Evolutionary conservation across 2,329 filamentous ascomycete species (phyloP).

Genomic region (Epichloe amarillans): DNA sequence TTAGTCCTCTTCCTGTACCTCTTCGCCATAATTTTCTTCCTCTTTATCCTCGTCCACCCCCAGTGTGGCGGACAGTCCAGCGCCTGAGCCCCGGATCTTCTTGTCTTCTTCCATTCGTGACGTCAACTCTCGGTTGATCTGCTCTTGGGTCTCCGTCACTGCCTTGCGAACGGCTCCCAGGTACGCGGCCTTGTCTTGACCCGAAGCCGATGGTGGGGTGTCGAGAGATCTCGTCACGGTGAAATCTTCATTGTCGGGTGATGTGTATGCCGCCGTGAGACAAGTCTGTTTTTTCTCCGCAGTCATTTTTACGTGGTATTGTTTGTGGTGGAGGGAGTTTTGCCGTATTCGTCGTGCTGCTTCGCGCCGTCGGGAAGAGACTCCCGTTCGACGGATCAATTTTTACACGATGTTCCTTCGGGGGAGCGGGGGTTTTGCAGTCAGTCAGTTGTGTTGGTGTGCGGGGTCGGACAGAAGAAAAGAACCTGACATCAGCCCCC

Average conservation of each 20-base stretch:
- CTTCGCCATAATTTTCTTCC: constrained; percentile 78
- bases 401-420: no score
- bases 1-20: constrained; percentile 54
- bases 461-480: background rate
- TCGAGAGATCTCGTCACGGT: constrained; percentile 23
- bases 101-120: constrained; percentile 63
- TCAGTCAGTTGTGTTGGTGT: background rate
- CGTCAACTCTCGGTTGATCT: constrained; percentile 60
- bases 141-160: constrained; percentile 45
- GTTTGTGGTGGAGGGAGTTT: background rate
- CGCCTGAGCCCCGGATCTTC: constrained; percentile 28
- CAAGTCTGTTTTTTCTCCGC: background rate
- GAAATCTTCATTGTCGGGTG: constrained; percentile 36
- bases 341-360: background rate
- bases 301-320: background rate
- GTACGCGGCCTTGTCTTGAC: constrained; percentile 42
- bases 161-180: constrained; percentile 45
- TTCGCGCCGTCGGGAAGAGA: no score
- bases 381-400: no score
- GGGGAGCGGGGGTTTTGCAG: background rate
- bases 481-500: background rate
- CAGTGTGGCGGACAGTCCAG: constrained; percentile 6
- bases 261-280: constrained; percentile 41
- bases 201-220: constrained; percentile 20
- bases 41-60: constrained; percentile 41